Evolutionary conservation across 768 basidiomycete genomes (phyloP).

Genomic region (Chalciporus sphaerocephalus): DNA sequence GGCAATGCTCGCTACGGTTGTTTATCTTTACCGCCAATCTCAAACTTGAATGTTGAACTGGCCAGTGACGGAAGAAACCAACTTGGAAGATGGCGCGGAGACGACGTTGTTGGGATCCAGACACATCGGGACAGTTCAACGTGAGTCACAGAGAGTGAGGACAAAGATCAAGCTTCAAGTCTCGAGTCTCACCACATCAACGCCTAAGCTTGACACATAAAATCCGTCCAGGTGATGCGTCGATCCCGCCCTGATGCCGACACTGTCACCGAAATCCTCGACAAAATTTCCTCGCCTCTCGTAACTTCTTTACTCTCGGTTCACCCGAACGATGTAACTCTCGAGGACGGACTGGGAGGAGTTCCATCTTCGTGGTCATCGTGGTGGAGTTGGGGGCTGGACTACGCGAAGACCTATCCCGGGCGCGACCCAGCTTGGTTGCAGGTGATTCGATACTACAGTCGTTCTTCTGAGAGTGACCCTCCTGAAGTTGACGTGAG

Average conservation of each 20-base stretch:
- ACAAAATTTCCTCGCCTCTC: slow-evolving; percentile 19
- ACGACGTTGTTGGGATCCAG: neutral
- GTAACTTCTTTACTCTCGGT: slow-evolving; percentile 35
- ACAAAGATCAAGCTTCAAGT: no score
- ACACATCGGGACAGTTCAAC: neutral
- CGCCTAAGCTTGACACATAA: no score
- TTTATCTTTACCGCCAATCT: neutral
- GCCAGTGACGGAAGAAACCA: neutral
- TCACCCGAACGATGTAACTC: slow-evolving; percentile 46
- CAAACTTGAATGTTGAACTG: neutral
- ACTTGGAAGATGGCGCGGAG: neutral
- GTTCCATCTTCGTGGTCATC: slow-evolving; percentile 24
- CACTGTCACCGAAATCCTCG: slow-evolving; percentile 13
- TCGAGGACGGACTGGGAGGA: slow-evolving; percentile 13
- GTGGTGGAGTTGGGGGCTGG: slow-evolving; percentile 38
- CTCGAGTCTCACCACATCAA: no score
- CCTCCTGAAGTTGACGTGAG: slow-evolving; percentile 14
- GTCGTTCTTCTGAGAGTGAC: slow-evolving; percentile 13
- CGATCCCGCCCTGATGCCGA: neutral
- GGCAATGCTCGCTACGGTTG: neutral
- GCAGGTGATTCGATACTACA: slow-evolving; percentile 21
- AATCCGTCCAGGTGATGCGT: neutral
- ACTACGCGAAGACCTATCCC: slow-evolving; percentile 13
- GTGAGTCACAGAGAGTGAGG: no score
- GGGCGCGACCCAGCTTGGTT: slow-evolving; percentile 21